Base-by-base conservation (phyloP, 176 grass and related monocot species). In the Aechmea fasciata region DNA sequence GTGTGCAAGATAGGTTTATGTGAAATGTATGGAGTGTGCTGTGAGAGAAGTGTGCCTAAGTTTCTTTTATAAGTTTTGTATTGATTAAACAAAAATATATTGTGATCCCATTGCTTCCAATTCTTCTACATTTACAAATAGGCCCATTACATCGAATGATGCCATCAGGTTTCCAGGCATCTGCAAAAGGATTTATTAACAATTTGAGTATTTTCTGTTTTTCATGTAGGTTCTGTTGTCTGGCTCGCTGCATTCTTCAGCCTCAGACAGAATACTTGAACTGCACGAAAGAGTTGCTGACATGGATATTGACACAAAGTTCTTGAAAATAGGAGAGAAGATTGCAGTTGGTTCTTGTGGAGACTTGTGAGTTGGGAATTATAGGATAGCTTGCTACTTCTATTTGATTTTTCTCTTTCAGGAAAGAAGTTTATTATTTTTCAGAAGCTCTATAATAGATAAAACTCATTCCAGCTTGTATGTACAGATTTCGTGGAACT, bases 341-440 rank as follows among this genome's bases (percentile, higher is more conserved):
- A 87, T 97, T 92, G 94, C 86, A 28, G 79, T 82, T 51, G 94
- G 94, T 74, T 93, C 94, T 82, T 97, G 83, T 53, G 94, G 89
- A 28, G 89, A 97, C 61, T 77, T 97, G 94, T 97, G 85, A 85
- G 89, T 77, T 19, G 20, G 15, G 55, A 20, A 10, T 5, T 61
- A 61, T 20, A 14, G 15, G n/a, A 61, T 19, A 18, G 12, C 10
- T 61, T 61, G 55, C 55, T 61, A 18, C 19, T 19, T 19, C 55
- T 61, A 61, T 24, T 26, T 69, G 53, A 62, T 71, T 12, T 49
- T 78, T 72, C 15, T 51, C 48, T 15, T 70, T n/a, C 48, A 18
- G 11, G 57, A 48, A 14, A 41, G 33, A 41, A 41, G 33, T 41
- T 11, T 48, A 48, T 14, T 11, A 22, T 14, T 73, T 29, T 63